Evolutionary conservation across 2,329 filamentous ascomycete genomes (phyloP).

Genomic region (Alternaria postmessia): DNA sequence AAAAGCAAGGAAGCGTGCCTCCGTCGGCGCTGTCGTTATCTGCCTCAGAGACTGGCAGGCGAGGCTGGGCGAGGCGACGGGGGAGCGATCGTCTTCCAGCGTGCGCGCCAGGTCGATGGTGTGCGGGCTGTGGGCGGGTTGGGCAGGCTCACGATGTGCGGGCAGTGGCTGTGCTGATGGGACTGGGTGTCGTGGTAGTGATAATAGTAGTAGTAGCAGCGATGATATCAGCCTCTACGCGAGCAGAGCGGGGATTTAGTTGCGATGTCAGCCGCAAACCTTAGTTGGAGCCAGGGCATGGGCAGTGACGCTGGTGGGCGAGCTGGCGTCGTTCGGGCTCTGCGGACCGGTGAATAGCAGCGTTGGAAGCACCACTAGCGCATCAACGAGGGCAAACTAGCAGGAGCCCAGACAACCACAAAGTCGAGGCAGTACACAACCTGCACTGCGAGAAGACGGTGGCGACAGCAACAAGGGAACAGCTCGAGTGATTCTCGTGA

Average conservation of each 20-base stretch:
- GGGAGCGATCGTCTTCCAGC: slow-evolving; percentile 43
- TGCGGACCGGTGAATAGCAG: slow-evolving; percentile 39
- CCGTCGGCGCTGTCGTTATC: slow-evolving; percentile 51
- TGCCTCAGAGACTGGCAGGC: slow-evolving; percentile 42
- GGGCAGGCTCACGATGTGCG: slow-evolving; percentile 31
- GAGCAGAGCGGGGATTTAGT: slow-evolving; percentile 33
- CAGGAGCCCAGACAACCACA: slow-evolving; percentile 21
- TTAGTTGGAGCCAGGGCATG: slow-evolving; percentile 32
- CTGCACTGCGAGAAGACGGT: background rate
- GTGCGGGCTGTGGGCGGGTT: slow-evolving; percentile 12
- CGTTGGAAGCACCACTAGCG: slow-evolving; percentile 32
- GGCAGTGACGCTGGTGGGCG: slow-evolving; percentile 28
- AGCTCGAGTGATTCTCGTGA: background rate
- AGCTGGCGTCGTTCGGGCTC: slow-evolving; percentile 27
- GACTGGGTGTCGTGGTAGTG: slow-evolving; percentile 26
- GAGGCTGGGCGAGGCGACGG: slow-evolving; percentile 43
- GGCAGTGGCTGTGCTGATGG: slow-evolving; percentile 31
- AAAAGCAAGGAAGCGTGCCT: slow-evolving; percentile 56
- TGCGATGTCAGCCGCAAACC: slow-evolving; percentile 29
- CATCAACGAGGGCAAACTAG: slow-evolving; percentile 21
- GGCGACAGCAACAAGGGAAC: background rate
- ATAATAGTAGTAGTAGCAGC: slow-evolving; percentile 24
- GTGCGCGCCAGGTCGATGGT: slow-evolving; percentile 52
- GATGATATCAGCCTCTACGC: slow-evolving; percentile 34
- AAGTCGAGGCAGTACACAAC: slow-evolving; percentile 13